Conservation (phyloP, 73 alveolate genomes). For the Tetrahymena malaccensis region DNA sequence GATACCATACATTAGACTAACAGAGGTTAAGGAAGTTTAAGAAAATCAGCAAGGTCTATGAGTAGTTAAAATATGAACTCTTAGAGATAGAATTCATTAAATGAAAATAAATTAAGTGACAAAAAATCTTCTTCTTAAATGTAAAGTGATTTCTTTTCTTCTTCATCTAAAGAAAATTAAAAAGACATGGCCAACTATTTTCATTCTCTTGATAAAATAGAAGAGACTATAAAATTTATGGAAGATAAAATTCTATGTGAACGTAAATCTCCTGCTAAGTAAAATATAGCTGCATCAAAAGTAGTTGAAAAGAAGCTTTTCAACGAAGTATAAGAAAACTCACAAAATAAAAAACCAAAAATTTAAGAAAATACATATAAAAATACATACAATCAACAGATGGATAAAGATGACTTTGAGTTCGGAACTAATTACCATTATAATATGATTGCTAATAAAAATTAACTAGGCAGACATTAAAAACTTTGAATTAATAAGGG, state of each 20-base stretch:
- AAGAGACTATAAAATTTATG: neutral
- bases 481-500: neutral
- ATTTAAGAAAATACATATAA: neutral
- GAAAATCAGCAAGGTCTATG: neutral
- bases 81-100: neutral
- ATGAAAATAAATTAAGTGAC: neutral
- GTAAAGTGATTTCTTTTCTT: neutral
- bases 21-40: neutral
- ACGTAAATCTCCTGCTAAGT: neutral
- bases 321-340: neutral
- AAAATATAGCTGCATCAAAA: neutral
- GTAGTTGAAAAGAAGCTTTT: neutral
- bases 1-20: neutral
- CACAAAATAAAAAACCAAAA: neutral
- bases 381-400: neutral
- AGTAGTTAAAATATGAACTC: neutral
- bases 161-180: neutral
- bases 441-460: neutral
- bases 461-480: neutral
- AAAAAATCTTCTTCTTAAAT: neutral
- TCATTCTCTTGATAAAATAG: neutral
- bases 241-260: neutral
- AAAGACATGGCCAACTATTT: neutral
- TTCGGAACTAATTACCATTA: neutral
- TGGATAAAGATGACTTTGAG: neutral